Conservation (phyloP, 2,329 filamentous ascomycete species). For the Fusarium sp. region DNA sequence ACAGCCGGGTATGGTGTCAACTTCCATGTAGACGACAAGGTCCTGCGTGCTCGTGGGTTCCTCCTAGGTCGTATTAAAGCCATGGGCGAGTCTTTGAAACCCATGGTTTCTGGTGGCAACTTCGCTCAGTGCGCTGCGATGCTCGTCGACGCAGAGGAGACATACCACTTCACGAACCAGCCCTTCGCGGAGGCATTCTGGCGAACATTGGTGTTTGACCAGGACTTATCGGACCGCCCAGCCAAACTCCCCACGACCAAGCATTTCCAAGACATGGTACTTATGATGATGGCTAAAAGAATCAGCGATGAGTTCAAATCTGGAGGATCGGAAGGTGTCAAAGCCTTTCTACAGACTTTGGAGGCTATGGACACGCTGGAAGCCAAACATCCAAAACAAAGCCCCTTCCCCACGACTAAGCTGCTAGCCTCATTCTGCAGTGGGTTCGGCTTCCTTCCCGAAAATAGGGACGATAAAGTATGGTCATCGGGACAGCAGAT, state of each 20-base stretch:
- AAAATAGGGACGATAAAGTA: not conserved
- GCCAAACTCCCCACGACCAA: not conserved
- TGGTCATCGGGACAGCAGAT: not conserved
- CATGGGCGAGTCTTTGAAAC: not conserved
- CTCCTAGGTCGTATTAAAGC: not conserved
- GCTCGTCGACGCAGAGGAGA: not conserved
- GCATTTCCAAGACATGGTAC: not conserved
- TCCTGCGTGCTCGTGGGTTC: not conserved
- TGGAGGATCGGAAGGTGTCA: not conserved
- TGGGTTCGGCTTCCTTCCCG: not conserved
- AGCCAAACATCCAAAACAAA: not conserved
- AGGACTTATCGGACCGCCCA: not conserved
- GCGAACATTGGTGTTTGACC: not conserved
- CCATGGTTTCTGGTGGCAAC: fast-evolving
- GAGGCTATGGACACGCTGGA: not conserved
- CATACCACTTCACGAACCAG: not conserved
- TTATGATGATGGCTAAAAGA: not conserved
- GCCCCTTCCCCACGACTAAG: not conserved
- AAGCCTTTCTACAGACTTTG: not conserved
- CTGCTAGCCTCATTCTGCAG: not conserved
- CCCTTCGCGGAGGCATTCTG: not conserved
- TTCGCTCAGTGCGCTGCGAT: not conserved
- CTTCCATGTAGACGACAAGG: not conserved
- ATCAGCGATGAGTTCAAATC: not conserved
- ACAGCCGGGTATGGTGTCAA: no score